phyloP scores from a whole-genome alignment of 2,329 filamentous ascomycete species.

The Eutypella sp. region DNA sequence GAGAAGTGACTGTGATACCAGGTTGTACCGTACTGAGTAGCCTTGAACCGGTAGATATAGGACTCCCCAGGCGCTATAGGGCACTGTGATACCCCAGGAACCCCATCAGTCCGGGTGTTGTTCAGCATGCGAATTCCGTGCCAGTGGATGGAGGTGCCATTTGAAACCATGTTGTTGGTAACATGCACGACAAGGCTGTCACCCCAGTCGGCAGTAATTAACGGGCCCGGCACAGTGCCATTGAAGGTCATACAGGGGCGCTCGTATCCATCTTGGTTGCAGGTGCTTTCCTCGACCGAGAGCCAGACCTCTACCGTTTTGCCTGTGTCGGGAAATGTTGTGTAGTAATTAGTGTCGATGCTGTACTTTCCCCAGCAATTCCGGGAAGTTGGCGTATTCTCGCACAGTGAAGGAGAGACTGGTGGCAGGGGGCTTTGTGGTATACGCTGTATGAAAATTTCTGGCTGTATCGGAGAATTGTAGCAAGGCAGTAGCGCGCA shows the following conservation, averaged over 20 bases:
- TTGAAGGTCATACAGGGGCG: constrained; percentile 45
- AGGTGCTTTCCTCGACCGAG: constrained; percentile 33
- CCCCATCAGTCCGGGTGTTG: constrained; percentile 52
- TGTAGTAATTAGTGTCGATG: constrained; percentile 42
- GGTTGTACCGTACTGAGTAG: constrained; percentile 46
- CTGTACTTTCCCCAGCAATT: constrained; percentile 43
- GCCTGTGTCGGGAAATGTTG: constrained; percentile 39
- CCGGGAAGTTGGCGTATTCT: constrained; percentile 28
- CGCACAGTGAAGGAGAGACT: too few species aligned
- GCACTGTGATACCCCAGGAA: constrained; percentile 43
- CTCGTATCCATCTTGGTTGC: constrained; percentile 41
- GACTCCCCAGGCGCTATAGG: constrained; percentile 45
- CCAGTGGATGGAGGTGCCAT: constrained; percentile 59
- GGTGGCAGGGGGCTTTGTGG: too few species aligned
- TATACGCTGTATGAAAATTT: too few species aligned
- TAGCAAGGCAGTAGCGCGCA: too few species aligned
- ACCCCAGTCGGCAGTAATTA: constrained; percentile 47
- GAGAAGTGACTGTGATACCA: constrained; percentile 60
- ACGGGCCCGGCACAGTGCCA: constrained; percentile 54
- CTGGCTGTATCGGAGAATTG: too few species aligned
- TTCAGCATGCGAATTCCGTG: constrained; percentile 55
- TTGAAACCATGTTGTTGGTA: constrained; percentile 44
- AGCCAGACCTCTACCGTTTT: constrained; percentile 47
- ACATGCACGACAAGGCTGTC: constrained; percentile 41
- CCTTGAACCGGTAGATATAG: constrained; percentile 52